phyloP scores from a whole-genome alignment of 768 basidiomycete genomes.

The Boletus sp. region DNA sequence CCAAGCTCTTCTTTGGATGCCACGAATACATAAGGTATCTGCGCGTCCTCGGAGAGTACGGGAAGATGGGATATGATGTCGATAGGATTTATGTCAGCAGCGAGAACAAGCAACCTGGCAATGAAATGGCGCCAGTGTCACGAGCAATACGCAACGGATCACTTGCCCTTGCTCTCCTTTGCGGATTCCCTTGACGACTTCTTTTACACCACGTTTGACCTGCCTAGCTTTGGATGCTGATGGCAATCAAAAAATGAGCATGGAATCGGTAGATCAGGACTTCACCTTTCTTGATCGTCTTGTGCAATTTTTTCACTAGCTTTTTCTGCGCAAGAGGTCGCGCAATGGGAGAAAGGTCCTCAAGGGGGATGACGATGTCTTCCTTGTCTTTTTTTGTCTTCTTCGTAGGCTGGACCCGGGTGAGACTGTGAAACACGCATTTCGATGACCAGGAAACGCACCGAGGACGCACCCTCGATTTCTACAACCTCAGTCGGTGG shows the following conservation, averaged over 20 bases:
- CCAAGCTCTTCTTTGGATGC: conserved; percentile 94
- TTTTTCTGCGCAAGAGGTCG: conserved; percentile 92
- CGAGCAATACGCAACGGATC: background rate
- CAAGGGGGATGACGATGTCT: conserved; percentile 63
- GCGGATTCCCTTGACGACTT: conserved; percentile 94
- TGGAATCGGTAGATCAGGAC: background rate
- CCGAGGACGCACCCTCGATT: conserved; percentile 37
- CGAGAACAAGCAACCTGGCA: conserved; percentile 79
- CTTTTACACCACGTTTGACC: conserved; percentile 97
- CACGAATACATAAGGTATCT: conserved; percentile 87
- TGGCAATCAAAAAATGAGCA: background rate
- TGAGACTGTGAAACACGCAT: conserved; percentile 29
- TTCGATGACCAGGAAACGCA: conserved; percentile 18
- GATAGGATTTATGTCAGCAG: conserved; percentile 95
- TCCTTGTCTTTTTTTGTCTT: conserved; percentile 60
- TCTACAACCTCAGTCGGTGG: conserved; percentile 46
- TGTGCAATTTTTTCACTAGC: conserved; percentile 90
- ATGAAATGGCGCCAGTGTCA: conserved; percentile 4
- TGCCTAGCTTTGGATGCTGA: conserved; percentile 91
- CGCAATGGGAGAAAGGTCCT: conserved; percentile 92
- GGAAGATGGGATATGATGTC: conserved; percentile 99
- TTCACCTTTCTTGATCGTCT: conserved; percentile 87
- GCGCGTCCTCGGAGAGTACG: conserved; percentile 88
- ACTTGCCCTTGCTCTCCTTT: conserved; percentile 96
- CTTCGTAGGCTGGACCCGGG: conserved; percentile 39